Conservation (phyloP, 2,329 filamentous ascomycete genomes). For the Scedosporium minutisporum region DNA sequence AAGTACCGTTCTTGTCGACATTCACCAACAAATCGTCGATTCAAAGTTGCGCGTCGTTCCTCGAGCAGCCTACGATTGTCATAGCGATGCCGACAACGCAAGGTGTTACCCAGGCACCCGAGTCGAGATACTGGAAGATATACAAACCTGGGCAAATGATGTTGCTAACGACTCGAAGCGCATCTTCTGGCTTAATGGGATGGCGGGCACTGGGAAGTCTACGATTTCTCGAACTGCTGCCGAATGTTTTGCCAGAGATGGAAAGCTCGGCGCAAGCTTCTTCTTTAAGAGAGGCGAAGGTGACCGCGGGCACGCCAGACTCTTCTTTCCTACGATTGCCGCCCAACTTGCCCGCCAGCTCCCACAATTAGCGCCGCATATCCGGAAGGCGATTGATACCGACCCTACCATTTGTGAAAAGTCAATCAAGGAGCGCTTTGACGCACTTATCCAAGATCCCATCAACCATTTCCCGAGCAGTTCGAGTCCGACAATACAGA, state of each 20-base stretch:
- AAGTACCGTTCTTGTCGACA: too few relatives aligned
- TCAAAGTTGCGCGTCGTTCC: too few relatives aligned
- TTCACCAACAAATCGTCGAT: too few relatives aligned
- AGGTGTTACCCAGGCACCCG: too few relatives aligned
- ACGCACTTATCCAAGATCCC: background rate
- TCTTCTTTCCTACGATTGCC: background rate
- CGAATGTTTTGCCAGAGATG: background rate
- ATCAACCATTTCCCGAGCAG: background rate
- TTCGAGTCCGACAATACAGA: background rate
- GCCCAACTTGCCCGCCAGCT: background rate
- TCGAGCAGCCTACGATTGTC: too few relatives aligned
- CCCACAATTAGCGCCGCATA: background rate
- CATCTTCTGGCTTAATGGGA: too few relatives aligned
- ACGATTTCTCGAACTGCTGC: background rate
- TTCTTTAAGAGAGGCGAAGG: background rate
- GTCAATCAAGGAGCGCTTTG: background rate
- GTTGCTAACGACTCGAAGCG: too few relatives aligned
- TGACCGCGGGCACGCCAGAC: background rate
- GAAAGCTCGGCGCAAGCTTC: background rate
- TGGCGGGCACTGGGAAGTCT: too few relatives aligned
- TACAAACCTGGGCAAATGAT: too few relatives aligned
- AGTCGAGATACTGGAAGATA: too few relatives aligned
- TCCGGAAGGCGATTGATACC: background rate
- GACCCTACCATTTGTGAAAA: background rate
- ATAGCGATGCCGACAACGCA: too few relatives aligned